Evolutionary conservation across 2,329 filamentous ascomycete genomes (phyloP).

Genomic region (Apiospora aurea): DNA sequence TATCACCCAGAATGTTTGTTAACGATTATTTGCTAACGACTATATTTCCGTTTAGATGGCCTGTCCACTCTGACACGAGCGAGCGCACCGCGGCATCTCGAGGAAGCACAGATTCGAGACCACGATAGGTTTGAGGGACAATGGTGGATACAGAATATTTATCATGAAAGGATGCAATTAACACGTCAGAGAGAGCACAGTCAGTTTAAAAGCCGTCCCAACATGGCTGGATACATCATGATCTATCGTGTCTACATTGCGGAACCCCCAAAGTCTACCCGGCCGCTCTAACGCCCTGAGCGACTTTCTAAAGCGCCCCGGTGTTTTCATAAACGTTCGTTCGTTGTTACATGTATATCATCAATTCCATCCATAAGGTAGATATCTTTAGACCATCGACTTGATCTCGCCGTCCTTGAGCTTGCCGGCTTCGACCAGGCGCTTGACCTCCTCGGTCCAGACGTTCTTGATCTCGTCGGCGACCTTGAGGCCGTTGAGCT

Average conservation of each 20-base stretch:
- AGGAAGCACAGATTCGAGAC: no score
- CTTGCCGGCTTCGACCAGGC: constrained; percentile 82
- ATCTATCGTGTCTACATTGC: constrained; percentile 14
- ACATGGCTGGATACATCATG: constrained; percentile 12
- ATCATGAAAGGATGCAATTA: no score
- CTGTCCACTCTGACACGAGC: no score
- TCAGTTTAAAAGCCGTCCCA: background rate
- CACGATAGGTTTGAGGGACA: no score
- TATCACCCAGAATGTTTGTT: no score
- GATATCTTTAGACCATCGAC: constrained; percentile 50
- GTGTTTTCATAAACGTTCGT: constrained; percentile 1
- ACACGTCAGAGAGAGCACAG: background rate
- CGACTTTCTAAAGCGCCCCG: background rate
- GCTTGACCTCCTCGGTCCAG: constrained; percentile 79
- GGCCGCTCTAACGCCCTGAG: background rate
- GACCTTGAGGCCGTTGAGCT: constrained; percentile 81
- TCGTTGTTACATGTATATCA: background rate
- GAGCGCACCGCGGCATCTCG: no score
- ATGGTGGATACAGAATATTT: background rate
- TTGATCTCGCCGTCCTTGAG: constrained; percentile 85
- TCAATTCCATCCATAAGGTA: background rate
- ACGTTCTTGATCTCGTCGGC: constrained; percentile 84
- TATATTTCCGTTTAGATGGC: no score
- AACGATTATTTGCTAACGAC: no score
- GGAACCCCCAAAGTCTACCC: constrained; percentile 17